Evolutionary conservation across 768 basidiomycete genomes (phyloP), one percentile per base, ranked within the genome.

Genomic region (Auricularia cornea): DNA sequence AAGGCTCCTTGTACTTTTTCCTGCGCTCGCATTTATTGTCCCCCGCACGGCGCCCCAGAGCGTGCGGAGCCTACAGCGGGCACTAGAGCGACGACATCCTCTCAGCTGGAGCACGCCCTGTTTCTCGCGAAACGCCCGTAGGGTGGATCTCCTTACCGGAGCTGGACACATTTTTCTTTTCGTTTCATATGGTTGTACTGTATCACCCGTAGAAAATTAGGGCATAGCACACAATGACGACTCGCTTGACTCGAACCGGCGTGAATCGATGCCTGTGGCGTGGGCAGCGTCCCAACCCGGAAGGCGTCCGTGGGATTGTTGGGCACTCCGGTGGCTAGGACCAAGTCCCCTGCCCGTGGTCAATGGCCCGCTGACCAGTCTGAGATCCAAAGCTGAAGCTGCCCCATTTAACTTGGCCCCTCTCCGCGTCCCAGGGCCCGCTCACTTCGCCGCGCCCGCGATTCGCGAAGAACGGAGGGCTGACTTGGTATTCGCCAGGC

Each of bases 71-170:
- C 54, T 57, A 57, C 54, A 57, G 54, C 30, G 54, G 20, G 54
- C 26, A n/a, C 54, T 57, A 57, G 54, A 57, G 2, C 28, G 28
- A 57, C 54, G 54, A 16, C 23, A 16, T 28, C 54, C 54, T 57
- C 54, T 57, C 54, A 57, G 54, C 54, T 57, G 54, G 54, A 57
- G 54, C 54, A 57, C 54, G 54, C 54, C 23, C 54, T 48, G 44
- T 48, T 48, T 48, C 23, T n/a, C 2, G 11, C 20, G 35, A 38
- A 38, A 38, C 35, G 28, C 51, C 14, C 26, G 54, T 57, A 31
- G 54, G 54, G 54, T 30, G 2, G 54, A 10, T 48, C 54, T 57
- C 54, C 54, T 57, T 57, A 57, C 54, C 54, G 54, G 54, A 57
- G 44, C 30, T n/a, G 54, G 54, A 28, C 30, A 57, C 54, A 57